Percentiles rank a stretch among this genome's conserved stretches.
Evolutionary conservation across 23 red algal genomes (phyloP).

Genomic region (Gracilaria gracilis): DNA sequence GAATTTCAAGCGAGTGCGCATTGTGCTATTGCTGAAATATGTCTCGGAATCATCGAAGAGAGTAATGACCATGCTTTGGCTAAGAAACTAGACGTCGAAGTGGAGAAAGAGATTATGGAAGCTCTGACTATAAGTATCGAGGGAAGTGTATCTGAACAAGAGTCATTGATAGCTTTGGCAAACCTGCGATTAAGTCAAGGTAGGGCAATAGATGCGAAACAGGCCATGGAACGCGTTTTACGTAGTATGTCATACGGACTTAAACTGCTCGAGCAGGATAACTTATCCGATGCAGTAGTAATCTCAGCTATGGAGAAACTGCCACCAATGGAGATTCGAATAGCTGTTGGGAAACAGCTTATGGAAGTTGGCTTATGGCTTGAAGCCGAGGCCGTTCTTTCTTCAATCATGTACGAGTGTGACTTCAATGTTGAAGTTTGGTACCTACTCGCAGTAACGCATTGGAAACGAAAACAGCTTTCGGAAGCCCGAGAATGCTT

Average conservation of each 20-base stretch:
- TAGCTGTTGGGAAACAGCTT: conserved; percentile 77
- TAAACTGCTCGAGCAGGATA: conserved; percentile 39
- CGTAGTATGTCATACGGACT: conserved; percentile 44
- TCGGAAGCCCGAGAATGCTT: conserved; percentile 46
- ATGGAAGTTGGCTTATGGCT: conserved; percentile 64
- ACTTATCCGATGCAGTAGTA: conserved; percentile 18
- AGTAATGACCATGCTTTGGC: conserved; percentile 68
- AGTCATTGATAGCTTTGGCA: conserved; percentile 56
- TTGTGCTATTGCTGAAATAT: conserved; percentile 64
- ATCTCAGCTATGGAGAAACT: conserved; percentile 43
- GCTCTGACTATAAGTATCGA: conserved; percentile 45
- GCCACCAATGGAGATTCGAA: conserved; percentile 70
- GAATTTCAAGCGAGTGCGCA: conserved; percentile 59
- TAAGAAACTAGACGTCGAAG: conserved; percentile 53
- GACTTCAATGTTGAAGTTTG: conserved; percentile 88
- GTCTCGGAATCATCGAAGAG: conserved; percentile 68
- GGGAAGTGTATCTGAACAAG: conserved; percentile 44
- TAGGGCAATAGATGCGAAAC: conserved; percentile 40
- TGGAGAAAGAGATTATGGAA: conserved; percentile 63
- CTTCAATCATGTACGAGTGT: conserved; percentile 69
- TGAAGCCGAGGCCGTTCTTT: conserved; percentile 48
- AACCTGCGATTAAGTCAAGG: conserved; percentile 79
- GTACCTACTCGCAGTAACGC: conserved; percentile 72
- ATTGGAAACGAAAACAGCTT: conserved; percentile 51
- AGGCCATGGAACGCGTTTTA: conserved; percentile 60